Conservation (phyloP, 345 rosid genomes). For the Melaleuca quinquenervia region DNA sequence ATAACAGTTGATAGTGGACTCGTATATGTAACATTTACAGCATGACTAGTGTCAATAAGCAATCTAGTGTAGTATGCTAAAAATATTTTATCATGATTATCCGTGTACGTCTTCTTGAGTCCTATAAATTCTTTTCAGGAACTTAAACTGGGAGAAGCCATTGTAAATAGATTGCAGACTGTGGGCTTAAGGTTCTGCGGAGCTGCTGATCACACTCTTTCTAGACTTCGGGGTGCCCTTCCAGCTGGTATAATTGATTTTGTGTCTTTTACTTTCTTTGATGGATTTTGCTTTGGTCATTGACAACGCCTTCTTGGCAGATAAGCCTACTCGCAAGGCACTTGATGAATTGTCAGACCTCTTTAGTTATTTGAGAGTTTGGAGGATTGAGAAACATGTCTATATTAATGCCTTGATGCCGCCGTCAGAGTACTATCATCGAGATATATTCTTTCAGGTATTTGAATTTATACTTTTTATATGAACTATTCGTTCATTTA, state of each 20-base stretch:
- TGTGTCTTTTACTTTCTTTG: background rate
- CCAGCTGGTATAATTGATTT: conserved; percentile 46
- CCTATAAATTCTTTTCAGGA: conserved; percentile 44
- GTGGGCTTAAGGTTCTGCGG: conserved; percentile 92
- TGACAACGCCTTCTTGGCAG: conserved; percentile 31
- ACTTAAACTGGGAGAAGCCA: conserved; percentile 76
- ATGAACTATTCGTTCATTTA: background rate
- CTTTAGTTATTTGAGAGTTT: conserved; percentile 62
- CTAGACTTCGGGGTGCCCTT: conserved; percentile 91
- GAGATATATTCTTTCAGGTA: conserved; percentile 86
- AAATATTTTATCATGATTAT: background rate
- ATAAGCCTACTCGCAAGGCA: conserved; percentile 67
- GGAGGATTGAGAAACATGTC: conserved; percentile 71
- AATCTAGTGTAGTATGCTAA: background rate
- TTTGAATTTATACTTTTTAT: background rate
- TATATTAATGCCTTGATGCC: conserved; percentile 83
- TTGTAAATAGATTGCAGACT: conserved; percentile 87
- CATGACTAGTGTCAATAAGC: background rate
- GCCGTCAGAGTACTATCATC: conserved; percentile 76
- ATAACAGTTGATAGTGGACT: background rate
- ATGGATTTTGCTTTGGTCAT: background rate
- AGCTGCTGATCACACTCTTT: conserved; percentile 81
- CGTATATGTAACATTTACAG: background rate
- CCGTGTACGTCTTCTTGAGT: background rate
- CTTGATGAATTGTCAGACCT: conserved; percentile 84